Evolutionary conservation across 192 early-diverging fungal genomes (phyloP).

Genomic region (Diversispora eburnea): DNA sequence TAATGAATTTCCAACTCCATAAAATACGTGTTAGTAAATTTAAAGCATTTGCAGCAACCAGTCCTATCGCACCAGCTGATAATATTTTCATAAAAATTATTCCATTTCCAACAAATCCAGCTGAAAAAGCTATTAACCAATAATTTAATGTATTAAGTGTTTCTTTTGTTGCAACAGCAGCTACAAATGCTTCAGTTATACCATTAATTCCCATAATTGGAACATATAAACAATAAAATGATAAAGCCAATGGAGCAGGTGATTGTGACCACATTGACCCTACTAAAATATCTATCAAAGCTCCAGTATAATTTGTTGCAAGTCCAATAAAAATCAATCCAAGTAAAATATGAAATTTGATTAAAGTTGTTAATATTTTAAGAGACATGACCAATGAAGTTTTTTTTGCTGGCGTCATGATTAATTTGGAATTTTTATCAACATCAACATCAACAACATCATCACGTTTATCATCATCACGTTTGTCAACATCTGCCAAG

Average conservation of each 20-base stretch:
- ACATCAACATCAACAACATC: too few relatives aligned
- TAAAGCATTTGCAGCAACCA: constrained; percentile 82
- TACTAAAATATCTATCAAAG: constrained; percentile 63
- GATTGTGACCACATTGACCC: constrained; percentile 52
- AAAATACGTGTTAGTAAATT: constrained; percentile 77
- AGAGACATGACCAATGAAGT: constrained; percentile 26
- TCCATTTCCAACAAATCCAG: constrained; percentile 59
- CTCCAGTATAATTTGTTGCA: constrained; percentile 76
- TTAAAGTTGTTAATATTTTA: constrained; percentile 39
- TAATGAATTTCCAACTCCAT: constrained; percentile 68
- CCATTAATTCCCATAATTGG: constrained; percentile 95
- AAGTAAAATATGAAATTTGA: constrained; percentile 69
- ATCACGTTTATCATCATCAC: constrained; percentile 15
- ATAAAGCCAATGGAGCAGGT: constrained; percentile 54
- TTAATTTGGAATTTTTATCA: constrained; percentile 12
- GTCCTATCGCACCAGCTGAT: constrained; percentile 66
- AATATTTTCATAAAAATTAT: constrained; percentile 57
- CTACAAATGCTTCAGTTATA: constrained; percentile 89
- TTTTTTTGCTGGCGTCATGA: constrained; percentile 17
- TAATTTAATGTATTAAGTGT: constrained; percentile 60
- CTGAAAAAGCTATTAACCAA: constrained; percentile 76
- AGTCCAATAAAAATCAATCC: constrained; percentile 75
- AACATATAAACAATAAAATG: constrained; percentile 84
- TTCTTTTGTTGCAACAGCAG: constrained; percentile 69
- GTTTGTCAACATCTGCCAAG: constrained; percentile 34